A percentile compares a stretch with the other conserved stretches of the same genome.
Evolutionary conservation across 345 rosid species (phyloP).

Genomic region (Aquilaria yunnanensis): DNA sequence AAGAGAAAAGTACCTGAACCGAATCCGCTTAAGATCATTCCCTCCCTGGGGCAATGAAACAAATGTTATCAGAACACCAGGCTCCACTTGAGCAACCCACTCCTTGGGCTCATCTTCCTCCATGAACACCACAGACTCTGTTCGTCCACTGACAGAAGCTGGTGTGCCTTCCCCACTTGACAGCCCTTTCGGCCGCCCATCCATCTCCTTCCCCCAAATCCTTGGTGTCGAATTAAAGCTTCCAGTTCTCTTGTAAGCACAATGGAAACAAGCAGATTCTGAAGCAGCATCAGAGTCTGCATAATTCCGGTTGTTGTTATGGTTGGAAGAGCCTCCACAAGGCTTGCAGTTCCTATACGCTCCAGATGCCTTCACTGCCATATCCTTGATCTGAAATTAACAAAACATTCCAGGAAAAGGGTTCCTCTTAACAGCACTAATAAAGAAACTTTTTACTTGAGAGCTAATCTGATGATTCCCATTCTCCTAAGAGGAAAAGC

Average conservation of each 20-base stretch:
- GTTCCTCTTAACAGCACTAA: background rate
- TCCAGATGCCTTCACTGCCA: conserved; percentile 90
- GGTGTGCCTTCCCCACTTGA: conserved; percentile 96
- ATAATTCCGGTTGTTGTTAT: conserved; percentile 36
- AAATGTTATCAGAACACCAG: conserved; percentile 94
- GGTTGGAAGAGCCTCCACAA: conserved; percentile 64
- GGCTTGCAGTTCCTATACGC: conserved; percentile 90
- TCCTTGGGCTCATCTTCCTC: conserved; percentile 96
- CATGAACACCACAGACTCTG: conserved; percentile 67
- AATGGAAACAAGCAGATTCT: conserved; percentile 59
- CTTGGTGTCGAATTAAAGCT: conserved; percentile 61
- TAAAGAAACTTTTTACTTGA: background rate
- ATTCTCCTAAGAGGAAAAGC: background rate
- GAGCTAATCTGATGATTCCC: conserved; percentile 2
- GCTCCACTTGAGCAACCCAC: conserved; percentile 99
- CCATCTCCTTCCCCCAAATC: conserved; percentile 78
- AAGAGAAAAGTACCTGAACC: conserved; percentile 64
- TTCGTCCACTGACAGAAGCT: conserved; percentile 69
- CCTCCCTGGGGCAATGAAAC: conserved; percentile 89
- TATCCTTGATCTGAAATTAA: conserved; percentile 72
- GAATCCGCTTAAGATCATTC: conserved; percentile 87
- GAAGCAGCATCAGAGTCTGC: conserved; percentile 63
- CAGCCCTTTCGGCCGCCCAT: conserved; percentile 65
- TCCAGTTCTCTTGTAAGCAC: conserved; percentile 64
- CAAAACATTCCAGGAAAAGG: conserved; percentile 4